Percentiles rank a stretch among this genome's conserved stretches.
Conservation (phyloP, 208 protist genomes). For the Wallacemonas sp. region DNA sequence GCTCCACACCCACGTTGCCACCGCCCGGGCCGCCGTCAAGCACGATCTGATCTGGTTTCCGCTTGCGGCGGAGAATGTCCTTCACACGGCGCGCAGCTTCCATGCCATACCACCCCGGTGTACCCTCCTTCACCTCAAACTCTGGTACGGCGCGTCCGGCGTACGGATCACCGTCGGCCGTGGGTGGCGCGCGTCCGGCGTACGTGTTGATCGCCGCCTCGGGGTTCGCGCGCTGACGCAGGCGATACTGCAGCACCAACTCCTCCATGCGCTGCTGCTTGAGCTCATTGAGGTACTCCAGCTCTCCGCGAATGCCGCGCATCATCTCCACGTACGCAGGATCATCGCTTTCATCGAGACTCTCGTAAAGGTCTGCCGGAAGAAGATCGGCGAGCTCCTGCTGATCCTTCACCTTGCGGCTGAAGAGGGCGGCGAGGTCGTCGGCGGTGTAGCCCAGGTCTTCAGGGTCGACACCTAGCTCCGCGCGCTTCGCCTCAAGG, state of each 20-base stretch:
- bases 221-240: constrained; percentile 16
- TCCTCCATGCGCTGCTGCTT: constrained; percentile 51
- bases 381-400: constrained; percentile 14
- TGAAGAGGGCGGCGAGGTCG: constrained; percentile 19
- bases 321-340: constrained; percentile 30
- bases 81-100: constrained; percentile 64
- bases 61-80: constrained; percentile 53
- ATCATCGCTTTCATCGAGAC: background rate
- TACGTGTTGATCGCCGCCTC: constrained; percentile 7
- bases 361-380: background rate
- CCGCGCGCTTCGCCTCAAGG: background rate
- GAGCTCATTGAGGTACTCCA: constrained; percentile 47
- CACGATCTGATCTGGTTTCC: constrained; percentile 53
- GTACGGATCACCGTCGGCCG: background rate
- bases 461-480: constrained; percentile 3
- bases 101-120: constrained; percentile 68
- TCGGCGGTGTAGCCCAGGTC: constrained; percentile 15
- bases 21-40: constrained; percentile 43
- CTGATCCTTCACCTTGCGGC: background rate
- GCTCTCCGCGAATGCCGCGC: constrained; percentile 30
- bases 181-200: background rate
- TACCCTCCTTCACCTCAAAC: constrained; percentile 58
- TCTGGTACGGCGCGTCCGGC: constrained; percentile 32
- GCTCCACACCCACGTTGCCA: constrained; percentile 51
- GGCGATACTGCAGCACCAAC: constrained; percentile 36